These are phyloP conservation scores for Arthrinium puccinioides DNA, from an alignment of 2,329 filamentous ascomycete species.

Conservation along the genomic window DNA sequence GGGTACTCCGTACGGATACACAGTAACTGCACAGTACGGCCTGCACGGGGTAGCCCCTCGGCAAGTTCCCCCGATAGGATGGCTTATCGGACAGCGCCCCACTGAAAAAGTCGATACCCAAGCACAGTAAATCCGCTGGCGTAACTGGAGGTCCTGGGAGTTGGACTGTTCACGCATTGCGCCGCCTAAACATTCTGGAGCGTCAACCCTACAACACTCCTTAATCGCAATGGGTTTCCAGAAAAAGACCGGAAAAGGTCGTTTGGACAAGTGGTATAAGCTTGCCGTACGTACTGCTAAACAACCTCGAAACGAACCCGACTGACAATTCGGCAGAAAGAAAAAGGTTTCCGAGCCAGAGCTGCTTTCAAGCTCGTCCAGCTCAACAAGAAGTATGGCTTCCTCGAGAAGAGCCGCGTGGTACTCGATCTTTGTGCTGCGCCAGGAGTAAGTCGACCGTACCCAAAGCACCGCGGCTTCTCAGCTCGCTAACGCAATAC, in stretches of 20 bases:
- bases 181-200: no score
- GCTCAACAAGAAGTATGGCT: slow-evolving; percentile 98
- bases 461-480: background rate
- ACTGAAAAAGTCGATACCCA: no score
- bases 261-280: slow-evolving; percentile 98
- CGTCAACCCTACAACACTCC: no score
- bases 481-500: slow-evolving; percentile 18
- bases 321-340: slow-evolving; percentile 47
- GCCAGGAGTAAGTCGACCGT: slow-evolving; percentile 53
- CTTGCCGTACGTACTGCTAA: slow-evolving; percentile 49
- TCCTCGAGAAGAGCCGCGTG: slow-evolving; percentile 94
- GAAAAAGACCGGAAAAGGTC: slow-evolving; percentile 98
- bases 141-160: no score
- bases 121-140: no score
- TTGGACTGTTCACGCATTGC: no score
- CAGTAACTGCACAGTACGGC: no score
- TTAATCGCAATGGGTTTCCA: slow-evolving; percentile 99
- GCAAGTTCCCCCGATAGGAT: no score
- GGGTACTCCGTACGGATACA: no score
- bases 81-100: no score
- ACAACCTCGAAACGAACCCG: background rate
- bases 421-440: slow-evolving; percentile 95
- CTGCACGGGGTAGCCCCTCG: no score
- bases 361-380: slow-evolving; percentile 98
- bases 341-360: slow-evolving; percentile 93